A percentile compares a stretch with the other conserved stretches of the same genome.
Evolutionary conservation across 257 asterid genomes (phyloP).

Genomic region (Striga asiatica): DNA sequence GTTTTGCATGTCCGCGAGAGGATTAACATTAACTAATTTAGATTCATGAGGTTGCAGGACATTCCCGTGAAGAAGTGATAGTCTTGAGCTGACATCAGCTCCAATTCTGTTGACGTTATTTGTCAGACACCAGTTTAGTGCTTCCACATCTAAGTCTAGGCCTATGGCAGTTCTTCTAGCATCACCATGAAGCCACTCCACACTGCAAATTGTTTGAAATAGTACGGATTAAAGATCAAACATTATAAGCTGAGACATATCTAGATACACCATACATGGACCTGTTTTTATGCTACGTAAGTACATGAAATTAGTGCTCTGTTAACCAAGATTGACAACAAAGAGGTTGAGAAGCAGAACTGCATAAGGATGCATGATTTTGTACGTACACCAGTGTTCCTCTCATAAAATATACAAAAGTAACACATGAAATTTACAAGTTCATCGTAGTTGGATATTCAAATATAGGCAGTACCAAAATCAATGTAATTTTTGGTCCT

Average conservation of each 20-base stretch:
- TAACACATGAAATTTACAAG: too few species aligned
- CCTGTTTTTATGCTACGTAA: not conserved
- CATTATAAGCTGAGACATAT: not conserved
- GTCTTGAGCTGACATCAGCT: slow-evolving; percentile 51
- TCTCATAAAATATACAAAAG: too few species aligned
- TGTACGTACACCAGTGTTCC: too few species aligned
- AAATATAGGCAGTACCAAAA: too few species aligned
- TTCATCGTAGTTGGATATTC: too few species aligned
- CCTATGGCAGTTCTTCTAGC: slow-evolving; percentile 92
- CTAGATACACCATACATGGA: not conserved
- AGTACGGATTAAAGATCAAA: not conserved
- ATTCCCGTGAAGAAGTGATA: slow-evolving; percentile 76
- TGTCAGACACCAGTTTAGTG: slow-evolving; percentile 80
- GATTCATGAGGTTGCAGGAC: slow-evolving; percentile 78
- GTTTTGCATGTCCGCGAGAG: slow-evolving; percentile 24
- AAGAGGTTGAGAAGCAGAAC: not conserved
- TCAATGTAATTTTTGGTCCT: too few species aligned
- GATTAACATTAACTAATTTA: slow-evolving; percentile 38
- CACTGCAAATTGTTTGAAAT: slow-evolving; percentile 35
- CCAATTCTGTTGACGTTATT: slow-evolving; percentile 73
- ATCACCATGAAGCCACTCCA: slow-evolving; percentile 81
- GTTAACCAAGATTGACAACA: not conserved
- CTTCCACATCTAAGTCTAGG: slow-evolving; percentile 81
- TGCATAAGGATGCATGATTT: too few species aligned
- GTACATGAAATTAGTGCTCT: not conserved